Conservation (phyloP, 2,329 filamentous ascomycete species). For the Xylariomycetidae sp. region DNA sequence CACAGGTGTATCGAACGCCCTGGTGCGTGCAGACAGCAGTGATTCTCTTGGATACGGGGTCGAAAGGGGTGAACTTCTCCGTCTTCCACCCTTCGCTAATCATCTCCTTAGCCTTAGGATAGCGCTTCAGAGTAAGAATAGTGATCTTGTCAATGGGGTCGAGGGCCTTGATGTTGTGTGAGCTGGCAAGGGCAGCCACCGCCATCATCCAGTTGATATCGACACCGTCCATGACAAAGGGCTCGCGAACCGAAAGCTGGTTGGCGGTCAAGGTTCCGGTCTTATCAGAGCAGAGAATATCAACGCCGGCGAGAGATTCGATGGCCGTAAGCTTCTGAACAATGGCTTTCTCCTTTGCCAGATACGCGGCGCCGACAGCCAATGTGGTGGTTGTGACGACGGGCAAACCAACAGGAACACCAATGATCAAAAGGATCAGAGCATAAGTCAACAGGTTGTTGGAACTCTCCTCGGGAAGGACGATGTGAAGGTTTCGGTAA, state of each 20-base stretch:
- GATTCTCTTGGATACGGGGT: constrained; percentile 75
- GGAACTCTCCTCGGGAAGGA: constrained; percentile 50
- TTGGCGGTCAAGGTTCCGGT: constrained; percentile 68
- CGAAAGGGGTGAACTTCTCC: constrained; percentile 72
- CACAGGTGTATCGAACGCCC: constrained; percentile 64
- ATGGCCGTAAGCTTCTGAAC: constrained; percentile 72
- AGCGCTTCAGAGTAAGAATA: constrained; percentile 65
- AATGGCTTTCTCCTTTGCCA: constrained; percentile 68
- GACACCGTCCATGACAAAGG: constrained; percentile 67
- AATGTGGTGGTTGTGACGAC: constrained; percentile 70
- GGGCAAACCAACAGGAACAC: constrained; percentile 70
- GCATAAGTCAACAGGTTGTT: constrained; percentile 59
- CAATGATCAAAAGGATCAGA: constrained; percentile 64
- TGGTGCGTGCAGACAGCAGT: constrained; percentile 63
- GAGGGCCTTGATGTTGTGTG: constrained; percentile 71
- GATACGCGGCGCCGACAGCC: constrained; percentile 68
- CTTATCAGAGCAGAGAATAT: constrained; percentile 72
- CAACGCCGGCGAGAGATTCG: constrained; percentile 67
- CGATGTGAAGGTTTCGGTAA: constrained; percentile 63
- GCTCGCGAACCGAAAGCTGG: constrained; percentile 67
- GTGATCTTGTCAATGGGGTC: constrained; percentile 74
- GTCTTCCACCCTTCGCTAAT: constrained; percentile 70
- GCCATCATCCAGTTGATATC: constrained; percentile 79
- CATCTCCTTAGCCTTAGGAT: constrained; percentile 70
- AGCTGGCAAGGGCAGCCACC: constrained; percentile 65